Percentiles rank a stretch among this genome's conserved stretches.
Conservation (phyloP, 2,329 filamentous ascomycete genomes). For the Byssoonygena ceratinophila region DNA sequence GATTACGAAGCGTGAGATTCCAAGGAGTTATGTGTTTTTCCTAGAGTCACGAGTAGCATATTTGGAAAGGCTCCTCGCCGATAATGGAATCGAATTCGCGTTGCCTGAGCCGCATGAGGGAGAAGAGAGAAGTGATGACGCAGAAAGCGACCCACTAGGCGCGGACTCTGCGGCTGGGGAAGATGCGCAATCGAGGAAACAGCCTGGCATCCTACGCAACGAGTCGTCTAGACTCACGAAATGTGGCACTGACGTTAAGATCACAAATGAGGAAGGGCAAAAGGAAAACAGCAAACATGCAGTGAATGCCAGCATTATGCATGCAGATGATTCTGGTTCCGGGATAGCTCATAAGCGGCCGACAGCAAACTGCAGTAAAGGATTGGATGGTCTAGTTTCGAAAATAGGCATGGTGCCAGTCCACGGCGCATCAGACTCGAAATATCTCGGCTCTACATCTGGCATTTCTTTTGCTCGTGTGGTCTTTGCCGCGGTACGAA, state of each 20-base stretch:
- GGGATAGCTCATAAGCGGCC: constrained; percentile 37
- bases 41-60: constrained; percentile 77
- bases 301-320: constrained; percentile 1
- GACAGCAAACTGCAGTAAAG: constrained; percentile 42
- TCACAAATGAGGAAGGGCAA: constrained; percentile 11
- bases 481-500: constrained; percentile 86
- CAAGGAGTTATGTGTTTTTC: constrained; percentile 86
- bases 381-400: constrained; percentile 55
- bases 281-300: not conserved
- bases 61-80: constrained; percentile 63
- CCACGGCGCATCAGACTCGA: constrained; percentile 64
- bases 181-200: not conserved
- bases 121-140: constrained; percentile 22
- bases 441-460: constrained; percentile 73
- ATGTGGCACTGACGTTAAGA: not conserved
- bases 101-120: constrained; percentile 58
- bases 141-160: constrained; percentile 6
- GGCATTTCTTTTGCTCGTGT: constrained; percentile 91
- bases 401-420: constrained; percentile 68
- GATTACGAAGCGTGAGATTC: constrained; percentile 91
- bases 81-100: constrained; percentile 61
- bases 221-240: not conserved
- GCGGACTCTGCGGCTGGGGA: not conserved
- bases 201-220: not conserved
- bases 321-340: not conserved